phyloP scores from a whole-genome alignment of 2,329 filamentous ascomycete species.

The Acrocalymma vagum region DNA sequence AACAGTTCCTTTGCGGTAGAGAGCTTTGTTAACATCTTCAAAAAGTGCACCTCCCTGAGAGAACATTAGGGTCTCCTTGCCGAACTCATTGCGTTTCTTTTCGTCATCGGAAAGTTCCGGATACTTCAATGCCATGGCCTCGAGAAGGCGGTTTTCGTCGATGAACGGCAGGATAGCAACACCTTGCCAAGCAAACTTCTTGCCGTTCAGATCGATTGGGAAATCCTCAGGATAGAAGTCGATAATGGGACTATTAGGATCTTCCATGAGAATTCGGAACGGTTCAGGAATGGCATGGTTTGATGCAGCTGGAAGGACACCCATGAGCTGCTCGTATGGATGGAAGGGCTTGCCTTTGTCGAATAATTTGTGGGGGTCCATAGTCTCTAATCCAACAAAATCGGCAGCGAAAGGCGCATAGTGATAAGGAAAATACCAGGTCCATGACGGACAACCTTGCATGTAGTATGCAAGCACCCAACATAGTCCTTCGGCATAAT shows the following conservation, averaged over 20 bases:
- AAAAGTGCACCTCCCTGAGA: conserved; percentile 88
- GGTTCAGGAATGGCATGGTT: conserved; percentile 87
- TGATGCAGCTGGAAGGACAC: conserved; percentile 91
- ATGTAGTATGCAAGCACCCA: conserved; percentile 99
- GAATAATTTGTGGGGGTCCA: conserved; percentile 75
- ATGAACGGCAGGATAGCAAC: conserved; percentile 95
- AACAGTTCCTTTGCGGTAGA: conserved; percentile 80
- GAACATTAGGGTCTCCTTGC: conserved; percentile 82
- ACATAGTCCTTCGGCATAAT: conserved; percentile 93
- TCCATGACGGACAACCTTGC: conserved; percentile 97
- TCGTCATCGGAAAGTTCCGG: conserved; percentile 81
- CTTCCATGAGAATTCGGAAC: conserved; percentile 91
- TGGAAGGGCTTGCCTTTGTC: conserved; percentile 84
- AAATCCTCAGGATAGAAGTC: conserved; percentile 98
- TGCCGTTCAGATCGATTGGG: conserved; percentile 91
- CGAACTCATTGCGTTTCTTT: conserved; percentile 77
- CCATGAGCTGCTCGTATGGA: conserved; percentile 98
- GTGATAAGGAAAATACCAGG: conserved; percentile 99
- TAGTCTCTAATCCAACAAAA: conserved; percentile 82
- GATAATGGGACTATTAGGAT: conserved; percentile 88
- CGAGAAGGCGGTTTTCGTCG: conserved; percentile 84
- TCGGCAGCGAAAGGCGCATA: conserved; percentile 98
- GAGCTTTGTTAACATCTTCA: conserved; percentile 80
- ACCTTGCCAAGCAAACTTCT: conserved; percentile 98
- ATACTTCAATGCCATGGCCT: conserved; percentile 84